Evolutionary conservation across 306 rosid genomes (phyloP), one percentile per base, ranked within the genome.

Genomic region (Quercus ilex): DNA sequence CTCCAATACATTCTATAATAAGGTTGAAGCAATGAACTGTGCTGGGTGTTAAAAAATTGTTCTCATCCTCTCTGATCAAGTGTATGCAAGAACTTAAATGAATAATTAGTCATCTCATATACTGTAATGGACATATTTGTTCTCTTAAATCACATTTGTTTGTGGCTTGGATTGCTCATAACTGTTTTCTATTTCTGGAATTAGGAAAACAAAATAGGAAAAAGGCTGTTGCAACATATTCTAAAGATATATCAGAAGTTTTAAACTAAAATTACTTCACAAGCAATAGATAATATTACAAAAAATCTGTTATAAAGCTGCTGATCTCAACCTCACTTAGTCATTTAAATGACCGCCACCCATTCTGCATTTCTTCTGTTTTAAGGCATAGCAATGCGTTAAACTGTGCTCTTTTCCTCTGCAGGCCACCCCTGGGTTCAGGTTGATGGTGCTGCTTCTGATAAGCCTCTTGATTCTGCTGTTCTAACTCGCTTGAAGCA

Each of bases 351-450:
- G 8, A 19, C 20, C 62, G 6, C 52, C 38, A 56, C 41, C 26
- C 56, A 35, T 55, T 43, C 51, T 33, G 58, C 11, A 28, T 81
- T 73, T 71, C 67, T 80, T 67, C 84, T 64, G 14, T 68, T 49
- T 67, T 31, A 28, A 30, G 73, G 81, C 30, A 67, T 71, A 78
- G 56, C 52, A 58, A 51, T 71, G 57, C 72, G 63, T 38, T 74
- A 82, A 83, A 55, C 59, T 23, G 71, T 68, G 57, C 70, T 83
- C 74, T 81, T 57, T 67, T 83, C 35, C 85, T 70, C 62, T 79
- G 84, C 90, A 95, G 98, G 97, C 78, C 99, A 95, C 77, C 98
- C 98, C 12, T 95, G 98, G 99, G 86, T 95, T 77, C 94, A 88
- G 89, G 83, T 81, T 75, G 89, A 84, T 60, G 97, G 98, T 74